A percentile compares a stretch with the other conserved stretches of the same genome.
phyloP scores from a whole-genome alignment of 2,329 filamentous ascomycete species.

The Ceratocystiopsis minuta region DNA sequence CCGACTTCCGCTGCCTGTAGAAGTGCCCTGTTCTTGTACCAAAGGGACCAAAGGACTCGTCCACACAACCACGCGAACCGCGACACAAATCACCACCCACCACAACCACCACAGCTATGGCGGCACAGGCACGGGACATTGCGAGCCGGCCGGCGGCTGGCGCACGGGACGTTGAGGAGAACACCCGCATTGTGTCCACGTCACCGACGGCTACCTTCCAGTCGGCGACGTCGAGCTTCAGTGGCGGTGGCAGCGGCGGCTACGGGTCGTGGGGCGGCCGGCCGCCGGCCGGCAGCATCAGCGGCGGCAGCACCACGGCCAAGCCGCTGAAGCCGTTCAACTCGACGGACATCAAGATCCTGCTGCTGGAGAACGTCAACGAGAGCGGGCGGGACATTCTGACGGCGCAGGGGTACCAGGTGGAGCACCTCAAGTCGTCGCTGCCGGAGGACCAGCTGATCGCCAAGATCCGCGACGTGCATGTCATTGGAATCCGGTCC shows the following conservation, averaged over 20 bases:
- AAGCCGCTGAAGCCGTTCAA: constrained; percentile 92
- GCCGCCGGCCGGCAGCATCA: constrained; percentile 17
- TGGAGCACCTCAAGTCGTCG: constrained; percentile 77
- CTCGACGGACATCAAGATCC: constrained; percentile 88
- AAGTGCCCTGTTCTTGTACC: neutral
- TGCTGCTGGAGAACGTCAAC: constrained; percentile 93
- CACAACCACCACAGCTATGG: too few species aligned
- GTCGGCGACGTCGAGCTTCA: constrained; percentile 47
- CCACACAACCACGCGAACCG: too few species aligned
- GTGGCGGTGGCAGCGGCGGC: constrained; percentile 3
- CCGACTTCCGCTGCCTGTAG: too few species aligned
- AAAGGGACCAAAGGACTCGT: too few species aligned
- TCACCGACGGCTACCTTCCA: constrained; percentile 62
- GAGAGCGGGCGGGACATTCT: constrained; percentile 73
- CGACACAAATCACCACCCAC: too few species aligned
- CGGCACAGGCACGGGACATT: constrained; percentile 9
- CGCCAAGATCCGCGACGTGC: constrained; percentile 88
- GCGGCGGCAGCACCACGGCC: constrained; percentile 16
- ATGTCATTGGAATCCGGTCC: constrained; percentile 94
- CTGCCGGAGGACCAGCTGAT: constrained; percentile 86
- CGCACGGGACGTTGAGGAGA: neutral
- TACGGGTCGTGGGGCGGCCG: constrained; percentile 14
- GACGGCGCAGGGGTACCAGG: constrained; percentile 77
- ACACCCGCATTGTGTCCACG: constrained; percentile 47
- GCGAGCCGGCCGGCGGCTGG: constrained; percentile 28